These are phyloP conservation scores for Taxawa tesnikishii DNA, from an alignment of 2,329 filamentous ascomycete species.

Conservation along the genomic window DNA sequence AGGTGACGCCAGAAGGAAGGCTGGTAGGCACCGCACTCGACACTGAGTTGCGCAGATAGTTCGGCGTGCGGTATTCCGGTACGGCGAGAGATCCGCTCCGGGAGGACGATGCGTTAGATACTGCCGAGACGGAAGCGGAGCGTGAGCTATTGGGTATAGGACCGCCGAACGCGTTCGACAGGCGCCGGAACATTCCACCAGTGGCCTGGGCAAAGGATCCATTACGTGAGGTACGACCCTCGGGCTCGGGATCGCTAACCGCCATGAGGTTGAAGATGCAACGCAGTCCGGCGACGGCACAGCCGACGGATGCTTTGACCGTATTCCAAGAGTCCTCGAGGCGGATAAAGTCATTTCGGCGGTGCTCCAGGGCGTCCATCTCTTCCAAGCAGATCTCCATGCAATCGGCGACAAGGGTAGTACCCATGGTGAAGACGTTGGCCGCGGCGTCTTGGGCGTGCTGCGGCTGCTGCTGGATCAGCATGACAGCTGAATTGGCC, in stretches of 20 bases:
- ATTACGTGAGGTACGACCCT: conserved; percentile 10
- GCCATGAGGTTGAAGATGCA: conserved; percentile 35
- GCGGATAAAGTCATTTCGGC: conserved; percentile 32
- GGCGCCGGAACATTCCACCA: conserved; percentile 17
- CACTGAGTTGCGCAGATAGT: conserved; percentile 23
- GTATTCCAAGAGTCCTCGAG: conserved; percentile 31
- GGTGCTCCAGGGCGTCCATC: conserved; percentile 25
- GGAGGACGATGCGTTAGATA: not conserved
- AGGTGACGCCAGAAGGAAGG: conserved; percentile 19
- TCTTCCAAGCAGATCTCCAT: conserved; percentile 29
- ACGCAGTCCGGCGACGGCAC: conserved; percentile 28
- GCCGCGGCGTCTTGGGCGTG: conserved; percentile 28
- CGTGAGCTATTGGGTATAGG: conserved; percentile 11
- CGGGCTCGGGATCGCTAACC: conserved; percentile 8
- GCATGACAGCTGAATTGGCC: conserved; percentile 28
- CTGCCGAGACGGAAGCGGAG: conserved; percentile 9
- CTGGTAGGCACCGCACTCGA: conserved; percentile 25
- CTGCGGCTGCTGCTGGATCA: conserved; percentile 29
- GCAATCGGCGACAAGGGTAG: conserved; percentile 32
- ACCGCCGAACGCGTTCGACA: conserved; percentile 18
- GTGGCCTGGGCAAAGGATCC: conserved; percentile 15
- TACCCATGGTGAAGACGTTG: conserved; percentile 31
- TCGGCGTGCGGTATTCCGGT: conserved; percentile 18
- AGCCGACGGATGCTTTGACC: conserved; percentile 28
- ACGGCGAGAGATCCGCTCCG: conserved; percentile 7